Evolutionary conservation across 257 asterid species (phyloP).

Genomic region (Solanum clarkiae): DNA sequence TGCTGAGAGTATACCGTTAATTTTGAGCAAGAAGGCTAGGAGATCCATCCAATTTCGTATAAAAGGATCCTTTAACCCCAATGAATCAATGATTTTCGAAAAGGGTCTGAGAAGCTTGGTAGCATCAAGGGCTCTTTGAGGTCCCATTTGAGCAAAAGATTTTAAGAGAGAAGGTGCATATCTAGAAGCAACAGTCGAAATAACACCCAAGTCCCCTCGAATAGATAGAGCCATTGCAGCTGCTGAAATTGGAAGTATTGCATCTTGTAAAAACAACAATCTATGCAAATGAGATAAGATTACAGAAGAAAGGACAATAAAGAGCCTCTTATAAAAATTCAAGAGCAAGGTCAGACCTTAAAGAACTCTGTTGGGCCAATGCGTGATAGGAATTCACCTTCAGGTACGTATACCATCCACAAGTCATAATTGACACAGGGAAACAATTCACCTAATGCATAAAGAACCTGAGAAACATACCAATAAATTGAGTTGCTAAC

Average conservation of each 20-base stretch:
- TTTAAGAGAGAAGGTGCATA: conserved; percentile 80
- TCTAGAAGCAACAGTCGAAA: conserved; percentile 84
- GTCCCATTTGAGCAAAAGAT: conserved; percentile 94
- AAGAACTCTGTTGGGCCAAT: conserved; percentile 93
- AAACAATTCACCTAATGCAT: conserved; percentile 80
- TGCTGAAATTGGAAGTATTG: conserved; percentile 74
- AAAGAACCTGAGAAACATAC: conserved; percentile 54
- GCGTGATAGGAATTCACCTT: conserved; percentile 94
- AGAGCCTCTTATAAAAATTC: background rate
- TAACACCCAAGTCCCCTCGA: conserved; percentile 85
- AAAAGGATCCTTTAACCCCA: conserved; percentile 71
- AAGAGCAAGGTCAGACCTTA: conserved; percentile 34
- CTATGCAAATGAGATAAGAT: background rate
- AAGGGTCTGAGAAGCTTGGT: conserved; percentile 88
- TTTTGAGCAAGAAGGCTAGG: conserved; percentile 78
- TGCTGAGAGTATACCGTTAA: conserved; percentile 87
- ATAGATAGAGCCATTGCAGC: conserved; percentile 97
- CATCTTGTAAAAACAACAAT: conserved; percentile 40
- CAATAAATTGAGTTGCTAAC: background rate
- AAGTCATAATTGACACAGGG: conserved; percentile 70
- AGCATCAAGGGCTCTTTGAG: conserved; percentile 80
- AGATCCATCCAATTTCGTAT: conserved; percentile 91
- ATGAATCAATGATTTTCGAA: conserved; percentile 66
- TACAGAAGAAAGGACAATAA: background rate
- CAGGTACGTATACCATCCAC: conserved; percentile 94